Evolutionary conservation across 306 rosid species (phyloP).

Genomic region (Sicyos edulis): DNA sequence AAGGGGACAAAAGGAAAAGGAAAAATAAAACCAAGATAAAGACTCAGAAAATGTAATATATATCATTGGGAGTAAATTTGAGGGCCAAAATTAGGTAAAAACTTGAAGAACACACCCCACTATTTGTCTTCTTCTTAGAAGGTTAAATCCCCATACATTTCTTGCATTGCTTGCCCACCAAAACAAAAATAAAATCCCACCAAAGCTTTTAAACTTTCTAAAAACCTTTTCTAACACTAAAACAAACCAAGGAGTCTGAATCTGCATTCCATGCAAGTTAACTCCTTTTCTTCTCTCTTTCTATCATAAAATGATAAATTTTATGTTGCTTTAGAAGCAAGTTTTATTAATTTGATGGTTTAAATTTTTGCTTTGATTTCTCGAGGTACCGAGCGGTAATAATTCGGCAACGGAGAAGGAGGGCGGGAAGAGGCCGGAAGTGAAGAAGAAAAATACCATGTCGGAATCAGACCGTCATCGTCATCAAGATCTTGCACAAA

Average conservation of each 20-base stretch:
- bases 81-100: conserved; percentile 81
- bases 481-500: conserved; percentile 2
- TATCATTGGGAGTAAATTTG: conserved; percentile 24
- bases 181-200: conserved; percentile 20
- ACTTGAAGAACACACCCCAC: conserved; percentile 58
- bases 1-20: neutral
- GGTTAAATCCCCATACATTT: conserved; percentile 48
- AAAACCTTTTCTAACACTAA: neutral
- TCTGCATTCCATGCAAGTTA: conserved; percentile 14
- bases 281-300: conserved; percentile 17
- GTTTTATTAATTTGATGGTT: neutral
- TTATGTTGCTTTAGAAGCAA: neutral
- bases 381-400: neutral
- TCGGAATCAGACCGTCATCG: conserved; percentile 24
- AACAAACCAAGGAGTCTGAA: neutral
- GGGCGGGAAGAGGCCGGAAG: conserved; percentile 30
- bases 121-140: conserved; percentile 27
- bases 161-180: conserved; percentile 43
- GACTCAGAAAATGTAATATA: neutral
- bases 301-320: neutral
- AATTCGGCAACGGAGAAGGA: conserved; percentile 1
- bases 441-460: conserved; percentile 33
- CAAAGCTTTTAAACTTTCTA: conserved; percentile 5
- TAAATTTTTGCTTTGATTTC: neutral
- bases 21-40: neutral